Percentiles rank a stretch among this genome's conserved stretches.
phyloP scores from a whole-genome alignment of 176 grass and related monocot genomes.

The Puya raimondii region DNA sequence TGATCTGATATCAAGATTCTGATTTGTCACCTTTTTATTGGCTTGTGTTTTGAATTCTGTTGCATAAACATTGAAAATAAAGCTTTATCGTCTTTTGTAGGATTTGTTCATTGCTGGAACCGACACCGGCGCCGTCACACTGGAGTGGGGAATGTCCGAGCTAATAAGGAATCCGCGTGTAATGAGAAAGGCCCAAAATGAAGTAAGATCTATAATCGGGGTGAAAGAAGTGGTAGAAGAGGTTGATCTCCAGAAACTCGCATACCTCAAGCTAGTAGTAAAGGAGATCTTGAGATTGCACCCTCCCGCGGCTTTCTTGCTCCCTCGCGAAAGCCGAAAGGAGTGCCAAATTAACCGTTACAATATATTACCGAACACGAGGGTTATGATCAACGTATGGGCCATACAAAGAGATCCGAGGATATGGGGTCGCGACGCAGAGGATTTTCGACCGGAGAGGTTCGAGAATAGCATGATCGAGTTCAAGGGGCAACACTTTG shows the following conservation, averaged over 20 bases:
- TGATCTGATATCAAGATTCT: too few relatives aligned
- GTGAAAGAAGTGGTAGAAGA: constrained; percentile 5
- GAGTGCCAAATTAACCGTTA: constrained; percentile 12
- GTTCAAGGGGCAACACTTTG: constrained; percentile 21
- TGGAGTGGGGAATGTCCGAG: constrained; percentile 34
- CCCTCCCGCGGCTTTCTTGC: constrained; percentile 12
- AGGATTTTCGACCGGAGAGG: constrained; percentile 27
- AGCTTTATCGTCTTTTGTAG: background rate
- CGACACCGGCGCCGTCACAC: constrained; percentile 1
- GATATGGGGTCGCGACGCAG: constrained; percentile 22
- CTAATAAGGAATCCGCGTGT: constrained; percentile 13
- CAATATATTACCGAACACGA: constrained; percentile 1
- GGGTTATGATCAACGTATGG: constrained; percentile 26
- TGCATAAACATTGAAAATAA: too few relatives aligned
- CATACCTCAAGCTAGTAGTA: constrained; percentile 18
- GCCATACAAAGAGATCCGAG: constrained; percentile 19
- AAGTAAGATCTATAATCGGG: background rate
- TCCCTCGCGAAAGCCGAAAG: background rate
- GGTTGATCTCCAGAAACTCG: background rate
- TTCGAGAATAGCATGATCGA: background rate
- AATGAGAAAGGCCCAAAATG: constrained; percentile 19
- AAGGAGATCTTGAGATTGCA: constrained; percentile 27
- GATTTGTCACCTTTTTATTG: too few relatives aligned
- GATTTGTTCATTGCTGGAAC: constrained; percentile 24
- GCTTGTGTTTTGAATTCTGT: too few relatives aligned